phyloP scores from a whole-genome alignment of 2,329 filamentous ascomycete species.

The Ambrosiella beaveri region DNA sequence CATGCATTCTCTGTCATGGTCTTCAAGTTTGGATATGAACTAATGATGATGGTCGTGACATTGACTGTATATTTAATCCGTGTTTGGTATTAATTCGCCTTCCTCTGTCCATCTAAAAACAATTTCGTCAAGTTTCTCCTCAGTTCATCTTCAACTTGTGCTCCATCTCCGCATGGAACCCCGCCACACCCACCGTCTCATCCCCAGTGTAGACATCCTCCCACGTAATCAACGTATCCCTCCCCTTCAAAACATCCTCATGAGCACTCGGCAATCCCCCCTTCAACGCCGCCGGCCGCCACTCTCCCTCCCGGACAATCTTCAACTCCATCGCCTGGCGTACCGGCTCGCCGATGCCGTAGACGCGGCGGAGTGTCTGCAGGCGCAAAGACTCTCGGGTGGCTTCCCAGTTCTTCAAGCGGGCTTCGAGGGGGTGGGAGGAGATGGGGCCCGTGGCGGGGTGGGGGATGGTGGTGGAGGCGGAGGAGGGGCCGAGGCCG shows the following conservation, averaged over 20 bases:
- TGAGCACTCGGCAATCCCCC: slow-evolving; percentile 49
- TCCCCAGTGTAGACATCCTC: slow-evolving; percentile 83
- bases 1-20: not conserved
- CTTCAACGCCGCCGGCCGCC: slow-evolving; percentile 56
- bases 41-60: not conserved
- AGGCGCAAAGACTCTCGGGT: slow-evolving; percentile 81
- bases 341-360: slow-evolving; percentile 84
- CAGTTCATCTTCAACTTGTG: slow-evolving; percentile 58
- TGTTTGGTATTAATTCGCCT: not conserved
- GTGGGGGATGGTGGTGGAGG: slow-evolving; percentile 26
- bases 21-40: not conserved
- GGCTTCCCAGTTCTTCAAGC: slow-evolving; percentile 74
- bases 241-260: slow-evolving; percentile 71
- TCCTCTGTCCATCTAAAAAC: not conserved
- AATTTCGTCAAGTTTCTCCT: not conserved
- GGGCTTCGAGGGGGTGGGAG: slow-evolving; percentile 77
- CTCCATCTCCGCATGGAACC: slow-evolving; percentile 90
- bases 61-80: not conserved
- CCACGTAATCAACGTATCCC: slow-evolving; percentile 67
- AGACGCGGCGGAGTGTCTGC: slow-evolving; percentile 70
- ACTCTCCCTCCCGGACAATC: slow-evolving; percentile 65
- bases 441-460: slow-evolving; percentile 28
- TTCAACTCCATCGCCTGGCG: slow-evolving; percentile 88
- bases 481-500: slow-evolving; percentile 48
- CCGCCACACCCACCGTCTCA: slow-evolving; percentile 50